Percentiles rank a stretch among this genome's conserved stretches.
Conservation (phyloP, 1,284 basidiomycete species). For the Cryptococcus sp. region DNA sequence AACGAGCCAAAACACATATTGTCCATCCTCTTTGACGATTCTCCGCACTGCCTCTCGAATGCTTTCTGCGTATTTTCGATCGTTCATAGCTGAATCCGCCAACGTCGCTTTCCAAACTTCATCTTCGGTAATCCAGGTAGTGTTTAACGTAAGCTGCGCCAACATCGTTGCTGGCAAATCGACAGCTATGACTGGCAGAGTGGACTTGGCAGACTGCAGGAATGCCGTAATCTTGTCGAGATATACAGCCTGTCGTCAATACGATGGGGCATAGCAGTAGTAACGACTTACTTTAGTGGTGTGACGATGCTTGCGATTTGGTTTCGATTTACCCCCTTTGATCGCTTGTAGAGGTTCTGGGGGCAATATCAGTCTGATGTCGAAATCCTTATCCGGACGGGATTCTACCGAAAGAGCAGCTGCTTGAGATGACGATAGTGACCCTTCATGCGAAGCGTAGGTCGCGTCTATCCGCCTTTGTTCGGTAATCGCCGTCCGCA, state of each 20-base stretch:
- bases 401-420: constrained; percentile 17
- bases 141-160: constrained; percentile 33
- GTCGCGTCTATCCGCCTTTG: constrained; percentile 45
- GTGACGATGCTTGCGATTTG: constrained; percentile 39
- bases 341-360: constrained; percentile 31
- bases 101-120: constrained; percentile 34
- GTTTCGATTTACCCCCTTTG: constrained; percentile 30
- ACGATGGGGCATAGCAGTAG: not conserved
- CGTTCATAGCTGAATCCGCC: constrained; percentile 17
- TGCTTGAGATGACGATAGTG: constrained; percentile 25
- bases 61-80: constrained; percentile 31
- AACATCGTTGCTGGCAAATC: constrained; percentile 35
- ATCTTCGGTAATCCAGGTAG: constrained; percentile 40
- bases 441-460: constrained; percentile 33
- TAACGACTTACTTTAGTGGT: constrained; percentile 34
- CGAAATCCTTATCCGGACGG: constrained; percentile 21
- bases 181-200: constrained; percentile 39
- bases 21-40: not conserved
- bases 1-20: constrained; percentile 57
- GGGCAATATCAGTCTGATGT: constrained; percentile 43
- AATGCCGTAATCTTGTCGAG: constrained; percentile 44
- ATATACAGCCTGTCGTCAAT: constrained; percentile 29
- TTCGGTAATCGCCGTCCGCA: constrained; percentile 39
- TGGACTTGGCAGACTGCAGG: constrained; percentile 26
- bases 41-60: constrained; percentile 27